phyloP scores from a whole-genome alignment of 208 protist species.

The Wallacemonas rigidus region DNA sequence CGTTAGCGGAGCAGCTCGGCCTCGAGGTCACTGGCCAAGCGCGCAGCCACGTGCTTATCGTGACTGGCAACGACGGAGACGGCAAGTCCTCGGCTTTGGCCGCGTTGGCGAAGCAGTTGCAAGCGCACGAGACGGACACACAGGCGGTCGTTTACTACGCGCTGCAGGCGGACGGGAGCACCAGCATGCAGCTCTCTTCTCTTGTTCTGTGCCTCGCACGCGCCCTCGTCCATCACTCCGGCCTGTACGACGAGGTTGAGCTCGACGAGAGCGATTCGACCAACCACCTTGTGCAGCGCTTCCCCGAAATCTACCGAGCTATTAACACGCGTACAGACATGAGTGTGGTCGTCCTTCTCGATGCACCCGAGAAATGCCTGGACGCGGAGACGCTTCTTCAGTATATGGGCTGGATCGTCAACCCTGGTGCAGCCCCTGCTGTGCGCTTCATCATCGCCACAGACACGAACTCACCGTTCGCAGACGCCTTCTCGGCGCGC shows the following conservation, averaged over 20 bases:
- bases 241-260: slow-evolving; percentile 50
- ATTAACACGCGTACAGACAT: slow-evolving; percentile 35
- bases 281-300: slow-evolving; percentile 44
- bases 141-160: slow-evolving; percentile 63
- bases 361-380: slow-evolving; percentile 65
- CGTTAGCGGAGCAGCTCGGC: not conserved
- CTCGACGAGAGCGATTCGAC: slow-evolving; percentile 54
- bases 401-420: slow-evolving; percentile 51
- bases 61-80: slow-evolving; percentile 68
- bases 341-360: slow-evolving; percentile 53
- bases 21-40: slow-evolving; percentile 3
- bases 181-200: slow-evolving; percentile 29
- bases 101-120: slow-evolving; percentile 39
- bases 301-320: slow-evolving; percentile 55
- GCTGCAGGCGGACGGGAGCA: slow-evolving; percentile 51
- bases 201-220: slow-evolving; percentile 60
- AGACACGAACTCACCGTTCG: slow-evolving; percentile 27
- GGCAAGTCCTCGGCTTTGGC: slow-evolving; percentile 76
- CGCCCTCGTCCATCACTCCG: slow-evolving; percentile 38
- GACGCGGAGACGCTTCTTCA: slow-evolving; percentile 53
- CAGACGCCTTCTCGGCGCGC: slow-evolving; percentile 48
- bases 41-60: slow-evolving; percentile 48
- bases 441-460: slow-evolving; percentile 70
- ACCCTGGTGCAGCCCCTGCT: slow-evolving; percentile 33
- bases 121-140: slow-evolving; percentile 20